These are phyloP conservation scores for Capsicum rhomboideum DNA, from an alignment of 257 asterid species.

Conservation along the genomic window DNA sequence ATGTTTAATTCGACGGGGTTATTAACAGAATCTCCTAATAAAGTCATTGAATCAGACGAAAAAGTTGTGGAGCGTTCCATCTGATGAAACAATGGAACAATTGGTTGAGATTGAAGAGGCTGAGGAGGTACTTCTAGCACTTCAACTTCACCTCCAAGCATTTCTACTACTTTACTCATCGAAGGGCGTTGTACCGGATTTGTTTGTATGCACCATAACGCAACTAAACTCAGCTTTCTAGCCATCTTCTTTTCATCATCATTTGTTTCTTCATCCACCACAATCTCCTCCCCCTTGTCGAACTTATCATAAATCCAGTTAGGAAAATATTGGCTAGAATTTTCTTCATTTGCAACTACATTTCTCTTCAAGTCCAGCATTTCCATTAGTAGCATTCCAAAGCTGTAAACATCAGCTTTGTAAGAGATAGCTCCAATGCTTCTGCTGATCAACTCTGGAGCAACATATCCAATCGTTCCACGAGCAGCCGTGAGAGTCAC, in stretches of 20 bases:
- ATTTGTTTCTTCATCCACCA: no score
- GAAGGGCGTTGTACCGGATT: no score
- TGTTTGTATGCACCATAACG: no score
- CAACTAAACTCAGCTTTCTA: no score
- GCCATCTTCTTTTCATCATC: no score
- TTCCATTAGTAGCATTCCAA: neutral
- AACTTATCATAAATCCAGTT: neutral
- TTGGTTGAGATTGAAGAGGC: no score
- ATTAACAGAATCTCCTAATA: neutral
- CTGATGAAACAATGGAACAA: no score
- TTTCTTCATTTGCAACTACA: neutral
- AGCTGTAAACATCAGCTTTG: neutral
- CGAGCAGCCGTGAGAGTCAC: neutral
- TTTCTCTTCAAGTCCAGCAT: neutral
- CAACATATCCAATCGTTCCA: neutral
- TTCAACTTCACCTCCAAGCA: no score
- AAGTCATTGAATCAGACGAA: constrained; percentile 16
- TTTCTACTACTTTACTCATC: no score
- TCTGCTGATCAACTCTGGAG: neutral
- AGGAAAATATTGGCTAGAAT: neutral
- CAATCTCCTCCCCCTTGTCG: no score
- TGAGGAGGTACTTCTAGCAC: no score
- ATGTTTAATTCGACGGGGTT: neutral
- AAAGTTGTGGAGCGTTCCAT: neutral
- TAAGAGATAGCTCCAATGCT: neutral